Percentiles rank a stretch among this genome's conserved stretches.
Evolutionary conservation across 768 basidiomycete genomes (phyloP).

Genomic region (Leccinum arenicola): DNA sequence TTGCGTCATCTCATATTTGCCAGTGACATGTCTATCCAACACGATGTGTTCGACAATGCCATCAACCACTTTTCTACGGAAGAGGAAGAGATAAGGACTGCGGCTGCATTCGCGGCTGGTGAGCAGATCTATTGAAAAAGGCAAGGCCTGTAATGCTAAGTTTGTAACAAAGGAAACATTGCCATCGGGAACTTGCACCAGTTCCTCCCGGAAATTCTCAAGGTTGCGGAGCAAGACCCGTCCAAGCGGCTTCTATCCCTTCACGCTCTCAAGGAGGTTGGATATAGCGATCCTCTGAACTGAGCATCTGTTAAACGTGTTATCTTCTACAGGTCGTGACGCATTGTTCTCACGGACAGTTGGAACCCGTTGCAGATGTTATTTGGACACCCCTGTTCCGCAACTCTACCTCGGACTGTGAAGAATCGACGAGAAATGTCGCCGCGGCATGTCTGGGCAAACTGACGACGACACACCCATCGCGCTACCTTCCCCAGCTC

Average conservation of each 20-base stretch:
- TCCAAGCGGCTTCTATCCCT: conserved; percentile 82
- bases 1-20: conserved; percentile 2
- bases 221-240: conserved; percentile 68
- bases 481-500: conserved; percentile 87
- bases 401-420: conserved; percentile 77
- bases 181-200: conserved; percentile 88
- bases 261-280: conserved; percentile 90
- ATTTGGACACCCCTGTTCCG: conserved; percentile 93
- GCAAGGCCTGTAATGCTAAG: too few relatives aligned
- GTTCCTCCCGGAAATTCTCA: conserved; percentile 84
- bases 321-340: conserved; percentile 68
- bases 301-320: conserved; percentile 12
- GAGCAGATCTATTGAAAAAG: conserved; percentile 11
- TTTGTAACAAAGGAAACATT: conserved; percentile 67
- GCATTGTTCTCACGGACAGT: conserved; percentile 79
- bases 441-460: conserved; percentile 97
- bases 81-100: conserved; percentile 82
- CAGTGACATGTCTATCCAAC: conserved; percentile 84
- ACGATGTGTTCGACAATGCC: conserved; percentile 69
- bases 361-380: conserved; percentile 83
- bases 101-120: conserved; percentile 95
- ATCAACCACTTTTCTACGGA: conserved; percentile 74
- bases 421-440: conserved; percentile 91
- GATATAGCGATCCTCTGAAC: conserved; percentile 8
- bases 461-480: conserved; percentile 87